A percentile compares a stretch with the other conserved stretches of the same genome.
Evolutionary conservation across 1,139 yeast genomes (phyloP).

Genomic region (Candida sojae): DNA sequence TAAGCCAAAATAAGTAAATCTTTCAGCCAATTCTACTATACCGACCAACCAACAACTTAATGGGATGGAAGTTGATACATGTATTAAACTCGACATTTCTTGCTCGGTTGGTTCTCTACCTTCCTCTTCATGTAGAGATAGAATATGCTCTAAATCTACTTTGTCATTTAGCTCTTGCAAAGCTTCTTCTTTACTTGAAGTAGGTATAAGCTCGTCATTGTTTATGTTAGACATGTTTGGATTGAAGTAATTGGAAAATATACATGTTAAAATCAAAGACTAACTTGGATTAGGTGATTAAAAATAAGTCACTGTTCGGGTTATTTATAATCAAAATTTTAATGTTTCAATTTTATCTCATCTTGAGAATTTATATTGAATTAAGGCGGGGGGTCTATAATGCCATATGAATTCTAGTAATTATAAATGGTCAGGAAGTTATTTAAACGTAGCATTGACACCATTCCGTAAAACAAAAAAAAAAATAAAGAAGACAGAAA

Average conservation of each 20-base stretch:
- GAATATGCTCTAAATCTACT: neutral
- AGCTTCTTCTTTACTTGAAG: neutral
- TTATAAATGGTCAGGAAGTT: too few species aligned
- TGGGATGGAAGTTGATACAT: constrained; percentile 35
- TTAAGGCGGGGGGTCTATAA: neutral
- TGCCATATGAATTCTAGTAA: neutral
- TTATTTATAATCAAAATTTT: neutral
- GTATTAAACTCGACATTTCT: constrained; percentile 40
- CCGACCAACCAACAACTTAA: constrained; percentile 55
- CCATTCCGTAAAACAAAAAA: too few species aligned
- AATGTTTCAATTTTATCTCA: neutral
- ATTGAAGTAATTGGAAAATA: neutral
- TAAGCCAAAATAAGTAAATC: constrained; percentile 81
- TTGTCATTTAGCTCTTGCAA: neutral
- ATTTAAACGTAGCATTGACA: too few species aligned
- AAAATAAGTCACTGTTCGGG: neutral
- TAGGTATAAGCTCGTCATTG: neutral
- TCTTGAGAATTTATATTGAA: neutral
- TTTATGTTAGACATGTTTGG: neutral
- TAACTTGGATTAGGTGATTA: neutral
- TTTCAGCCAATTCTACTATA: constrained; percentile 74
- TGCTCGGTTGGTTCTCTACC: constrained; percentile 14
- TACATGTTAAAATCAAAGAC: neutral
- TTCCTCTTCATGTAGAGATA: neutral
- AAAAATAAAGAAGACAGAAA: too few species aligned